Percentiles rank a stretch among this genome's conserved stretches.
phyloP scores from a whole-genome alignment of 2,329 filamentous ascomycete species.

The Polytolypa hystricis region DNA sequence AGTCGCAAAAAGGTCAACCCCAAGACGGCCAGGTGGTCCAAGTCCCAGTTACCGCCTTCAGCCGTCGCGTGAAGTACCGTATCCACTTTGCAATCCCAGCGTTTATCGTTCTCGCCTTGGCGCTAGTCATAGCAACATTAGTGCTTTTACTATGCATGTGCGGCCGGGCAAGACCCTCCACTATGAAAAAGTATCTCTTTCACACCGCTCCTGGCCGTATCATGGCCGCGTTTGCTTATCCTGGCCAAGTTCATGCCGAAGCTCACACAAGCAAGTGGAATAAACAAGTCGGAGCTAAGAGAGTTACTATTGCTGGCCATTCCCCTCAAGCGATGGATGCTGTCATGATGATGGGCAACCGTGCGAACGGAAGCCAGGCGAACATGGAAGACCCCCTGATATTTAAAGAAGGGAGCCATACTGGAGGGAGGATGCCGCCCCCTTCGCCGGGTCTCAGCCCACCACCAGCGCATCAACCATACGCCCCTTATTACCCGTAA shows the following conservation, averaged over 20 bases:
- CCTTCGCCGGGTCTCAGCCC: neutral
- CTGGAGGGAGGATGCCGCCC: neutral
- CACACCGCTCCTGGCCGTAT: slow-evolving; percentile 10
- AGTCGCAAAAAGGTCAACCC: no score
- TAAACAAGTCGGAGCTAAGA: slow-evolving; percentile 7
- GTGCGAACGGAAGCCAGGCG: slow-evolving; percentile 6
- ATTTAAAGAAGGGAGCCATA: slow-evolving; percentile 6
- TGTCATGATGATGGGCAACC: slow-evolving; percentile 7
- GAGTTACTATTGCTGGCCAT: slow-evolving; percentile 3
- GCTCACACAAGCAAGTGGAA: slow-evolving; percentile 9
- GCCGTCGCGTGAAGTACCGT: slow-evolving; percentile 7
- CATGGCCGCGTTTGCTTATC: slow-evolving; percentile 11
- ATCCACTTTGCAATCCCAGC: slow-evolving; percentile 19
- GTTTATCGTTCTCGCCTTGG: slow-evolving; percentile 41
- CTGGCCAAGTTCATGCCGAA: slow-evolving; percentile 7
- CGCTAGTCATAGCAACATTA: slow-evolving; percentile 35
- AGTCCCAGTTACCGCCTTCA: slow-evolving; percentile 15
- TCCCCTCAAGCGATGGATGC: slow-evolving; percentile 7
- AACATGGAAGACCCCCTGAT: slow-evolving; percentile 14
- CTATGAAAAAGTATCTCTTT: slow-evolving; percentile 9
- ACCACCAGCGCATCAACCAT: no score
- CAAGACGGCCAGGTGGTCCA: slow-evolving; percentile 24
- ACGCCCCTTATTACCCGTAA: no score
- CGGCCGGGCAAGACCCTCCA: slow-evolving; percentile 10
- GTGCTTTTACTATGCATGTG: slow-evolving; percentile 21